A percentile compares a stretch with the other conserved stretches of the same genome.
Evolutionary conservation across 345 rosid genomes (phyloP).

Genomic region (Citrus medica): DNA sequence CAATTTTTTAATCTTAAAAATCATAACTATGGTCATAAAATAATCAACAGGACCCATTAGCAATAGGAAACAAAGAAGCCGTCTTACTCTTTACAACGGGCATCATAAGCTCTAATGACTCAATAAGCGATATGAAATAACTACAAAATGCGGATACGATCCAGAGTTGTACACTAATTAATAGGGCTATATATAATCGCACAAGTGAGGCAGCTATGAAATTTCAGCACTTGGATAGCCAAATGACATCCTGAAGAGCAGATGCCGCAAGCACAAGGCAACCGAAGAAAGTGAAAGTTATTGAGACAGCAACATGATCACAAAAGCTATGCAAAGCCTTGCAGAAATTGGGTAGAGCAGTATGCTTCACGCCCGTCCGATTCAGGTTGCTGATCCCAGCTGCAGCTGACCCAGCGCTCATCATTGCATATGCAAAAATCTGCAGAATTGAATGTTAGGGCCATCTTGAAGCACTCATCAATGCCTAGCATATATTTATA

Average conservation of each 20-base stretch:
- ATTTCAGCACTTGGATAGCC: constrained; percentile 46
- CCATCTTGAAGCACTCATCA: neutral
- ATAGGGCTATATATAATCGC: neutral
- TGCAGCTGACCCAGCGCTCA: constrained; percentile 81
- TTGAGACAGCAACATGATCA: constrained; percentile 62
- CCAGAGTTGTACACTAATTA: neutral
- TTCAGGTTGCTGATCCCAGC: constrained; percentile 79
- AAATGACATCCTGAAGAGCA: constrained; percentile 50
- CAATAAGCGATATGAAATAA: neutral
- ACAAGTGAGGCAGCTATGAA: neutral
- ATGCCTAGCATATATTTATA: neutral
- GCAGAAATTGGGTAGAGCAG: constrained; percentile 82
- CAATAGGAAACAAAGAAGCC: neutral
- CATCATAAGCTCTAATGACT: neutral
- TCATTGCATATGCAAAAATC: constrained; percentile 62
- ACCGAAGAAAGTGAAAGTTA: constrained; percentile 64
- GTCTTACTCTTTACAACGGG: neutral
- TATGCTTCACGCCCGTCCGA: constrained; percentile 67
- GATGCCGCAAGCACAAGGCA: constrained; percentile 52
- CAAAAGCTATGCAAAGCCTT: constrained; percentile 67
- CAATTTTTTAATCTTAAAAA: neutral
- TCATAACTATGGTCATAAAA: neutral
- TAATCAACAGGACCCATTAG: neutral
- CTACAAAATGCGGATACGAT: neutral
- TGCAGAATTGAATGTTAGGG: constrained; percentile 16